Percentiles rank a stretch among this genome's conserved stretches.
Evolutionary conservation across 257 asterid species (phyloP).

Genomic region (Perilla frutescens): DNA sequence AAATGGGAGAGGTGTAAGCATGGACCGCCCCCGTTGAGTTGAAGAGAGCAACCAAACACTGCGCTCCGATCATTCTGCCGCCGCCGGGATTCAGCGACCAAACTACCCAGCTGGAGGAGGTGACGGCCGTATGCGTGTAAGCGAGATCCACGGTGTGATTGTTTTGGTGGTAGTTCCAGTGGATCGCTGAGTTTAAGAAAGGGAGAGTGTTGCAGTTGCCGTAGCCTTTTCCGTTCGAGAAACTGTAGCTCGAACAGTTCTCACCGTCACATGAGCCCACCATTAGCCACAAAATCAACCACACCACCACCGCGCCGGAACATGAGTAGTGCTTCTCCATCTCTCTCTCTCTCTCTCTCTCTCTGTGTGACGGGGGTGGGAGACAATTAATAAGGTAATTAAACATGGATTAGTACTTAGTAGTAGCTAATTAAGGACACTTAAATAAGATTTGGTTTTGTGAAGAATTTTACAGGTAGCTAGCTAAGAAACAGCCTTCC

Average conservation of each 20-base stretch:
- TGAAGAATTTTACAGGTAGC: too few relatives aligned
- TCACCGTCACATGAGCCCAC: too few relatives aligned
- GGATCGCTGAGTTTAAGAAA: neutral
- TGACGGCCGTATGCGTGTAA: constrained; percentile 23
- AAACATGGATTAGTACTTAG: too few relatives aligned
- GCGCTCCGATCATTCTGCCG: constrained; percentile 54
- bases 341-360: too few relatives aligned
- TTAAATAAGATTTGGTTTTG: too few relatives aligned
- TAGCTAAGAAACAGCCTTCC: too few relatives aligned
- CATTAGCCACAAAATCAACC: too few relatives aligned
- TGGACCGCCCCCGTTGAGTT: constrained; percentile 40
- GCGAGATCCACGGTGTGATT: neutral
- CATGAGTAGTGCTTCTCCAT: too few relatives aligned
- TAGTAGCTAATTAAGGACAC: too few relatives aligned
- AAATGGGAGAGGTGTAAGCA: constrained; percentile 57
- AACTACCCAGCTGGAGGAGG: constrained; percentile 54
- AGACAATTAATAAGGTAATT: too few relatives aligned
- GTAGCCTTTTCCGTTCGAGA: neutral
- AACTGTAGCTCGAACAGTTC: constrained; percentile 26
- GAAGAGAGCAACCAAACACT: constrained; percentile 58
- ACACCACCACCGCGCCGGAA: too few relatives aligned
- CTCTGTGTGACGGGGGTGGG: too few relatives aligned
- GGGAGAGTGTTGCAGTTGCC: constrained; percentile 5
- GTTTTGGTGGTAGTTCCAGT: constrained; percentile 17
- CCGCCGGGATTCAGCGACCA: constrained; percentile 64